These are phyloP conservation scores for Phlegmacium glaucopus DNA, from an alignment of 768 basidiomycete species.

Conservation along the genomic window DNA sequence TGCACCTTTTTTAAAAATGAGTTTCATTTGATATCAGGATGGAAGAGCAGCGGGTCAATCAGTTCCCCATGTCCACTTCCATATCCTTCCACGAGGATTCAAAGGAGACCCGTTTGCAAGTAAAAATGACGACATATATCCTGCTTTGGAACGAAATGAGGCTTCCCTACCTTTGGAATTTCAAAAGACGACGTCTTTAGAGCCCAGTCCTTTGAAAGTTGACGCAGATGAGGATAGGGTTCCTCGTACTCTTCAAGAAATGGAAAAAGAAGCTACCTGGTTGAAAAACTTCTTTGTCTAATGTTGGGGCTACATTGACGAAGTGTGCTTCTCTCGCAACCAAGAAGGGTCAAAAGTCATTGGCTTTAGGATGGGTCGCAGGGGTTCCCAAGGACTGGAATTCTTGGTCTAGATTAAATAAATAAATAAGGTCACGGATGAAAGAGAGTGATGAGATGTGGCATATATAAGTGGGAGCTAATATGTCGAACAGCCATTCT, in stretches of 20 bases:
- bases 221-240: slow-evolving; percentile 67
- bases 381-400: no score
- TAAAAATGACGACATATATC: slow-evolving; percentile 75
- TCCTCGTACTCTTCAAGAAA: slow-evolving; percentile 67
- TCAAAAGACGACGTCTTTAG: slow-evolving; percentile 17
- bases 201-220: slow-evolving; percentile 43
- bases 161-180: slow-evolving; percentile 42
- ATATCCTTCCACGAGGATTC: slow-evolving; percentile 80
- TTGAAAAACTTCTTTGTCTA: slow-evolving; percentile 49
- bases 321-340: no score
- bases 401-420: no score
- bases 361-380: no score
- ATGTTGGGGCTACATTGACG: no score
- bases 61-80: slow-evolving; percentile 96
- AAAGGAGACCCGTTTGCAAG: slow-evolving; percentile 63
- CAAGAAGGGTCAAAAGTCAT: no score
- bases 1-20: not conserved
- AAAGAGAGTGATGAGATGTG: no score
- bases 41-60: slow-evolving; percentile 77
- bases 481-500: no score
- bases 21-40: slow-evolving; percentile 48
- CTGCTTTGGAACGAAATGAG: slow-evolving; percentile 69
- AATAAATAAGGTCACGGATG: no score
- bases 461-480: no score
- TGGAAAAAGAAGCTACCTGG: slow-evolving; percentile 78